These are phyloP conservation scores for Chlamydomonas urium DNA, from an alignment of 139 green algal genomes.

Conservation along the genomic window DNA sequence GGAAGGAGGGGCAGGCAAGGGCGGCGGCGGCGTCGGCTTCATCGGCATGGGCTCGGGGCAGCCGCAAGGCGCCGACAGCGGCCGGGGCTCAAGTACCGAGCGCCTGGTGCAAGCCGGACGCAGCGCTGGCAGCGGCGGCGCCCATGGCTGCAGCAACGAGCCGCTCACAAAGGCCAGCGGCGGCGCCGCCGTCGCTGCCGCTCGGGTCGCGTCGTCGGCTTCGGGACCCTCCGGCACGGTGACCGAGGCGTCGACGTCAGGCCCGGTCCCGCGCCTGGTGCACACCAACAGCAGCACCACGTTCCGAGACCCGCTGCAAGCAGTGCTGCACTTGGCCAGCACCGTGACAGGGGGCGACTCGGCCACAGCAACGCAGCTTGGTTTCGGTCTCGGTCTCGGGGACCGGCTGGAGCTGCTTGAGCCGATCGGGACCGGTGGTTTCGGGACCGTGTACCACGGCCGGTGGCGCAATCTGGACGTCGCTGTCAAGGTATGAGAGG, in stretches of 20 bases:
- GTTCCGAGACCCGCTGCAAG: background rate
- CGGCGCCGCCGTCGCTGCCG: too few species aligned
- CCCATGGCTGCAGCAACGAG: too few species aligned
- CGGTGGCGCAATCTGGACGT: conserved; percentile 14
- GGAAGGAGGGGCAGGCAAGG: too few species aligned
- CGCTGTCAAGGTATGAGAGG: background rate
- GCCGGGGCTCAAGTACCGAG: too few species aligned
- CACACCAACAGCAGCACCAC: too few species aligned
- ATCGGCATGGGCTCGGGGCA: too few species aligned
- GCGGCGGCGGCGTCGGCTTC: too few species aligned
- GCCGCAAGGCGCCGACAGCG: too few species aligned
- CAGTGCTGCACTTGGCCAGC: background rate
- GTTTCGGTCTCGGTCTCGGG: background rate
- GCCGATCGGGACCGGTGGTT: conserved; percentile 33
- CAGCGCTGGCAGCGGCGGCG: too few species aligned
- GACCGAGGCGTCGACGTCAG: background rate
- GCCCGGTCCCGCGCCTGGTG: background rate
- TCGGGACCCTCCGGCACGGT: background rate
- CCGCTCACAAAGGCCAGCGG: too few species aligned
- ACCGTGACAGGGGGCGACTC: background rate
- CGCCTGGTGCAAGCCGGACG: too few species aligned
- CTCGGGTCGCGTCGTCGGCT: background rate
- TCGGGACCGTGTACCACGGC: conserved; percentile 28
- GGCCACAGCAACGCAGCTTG: too few species aligned
- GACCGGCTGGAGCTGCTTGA: conserved; percentile 31